These are phyloP conservation scores for Elymus sibiricus DNA, from an alignment of 176 grass and related monocot species.

Conservation along the genomic window DNA sequence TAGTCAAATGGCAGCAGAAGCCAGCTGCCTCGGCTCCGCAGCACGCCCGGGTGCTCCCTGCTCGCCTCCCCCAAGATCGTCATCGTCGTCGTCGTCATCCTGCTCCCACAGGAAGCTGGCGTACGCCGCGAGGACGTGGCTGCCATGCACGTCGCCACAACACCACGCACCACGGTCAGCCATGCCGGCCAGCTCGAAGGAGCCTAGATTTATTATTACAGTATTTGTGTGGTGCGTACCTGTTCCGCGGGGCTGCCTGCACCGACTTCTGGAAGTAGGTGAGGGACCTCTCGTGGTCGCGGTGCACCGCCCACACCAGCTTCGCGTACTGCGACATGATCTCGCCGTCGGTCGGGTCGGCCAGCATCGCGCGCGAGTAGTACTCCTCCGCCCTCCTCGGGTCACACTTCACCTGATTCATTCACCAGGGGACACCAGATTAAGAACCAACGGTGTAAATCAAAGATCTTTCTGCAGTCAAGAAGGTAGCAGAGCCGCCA, in stretches of 20 bases:
- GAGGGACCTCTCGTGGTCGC: slow-evolving; percentile 59
- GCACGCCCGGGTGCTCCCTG: neutral
- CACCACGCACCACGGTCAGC: neutral
- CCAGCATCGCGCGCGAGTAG: slow-evolving; percentile 88
- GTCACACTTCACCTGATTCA: slow-evolving; percentile 61
- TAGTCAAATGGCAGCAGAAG: slow-evolving; percentile 17
- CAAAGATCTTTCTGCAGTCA: too few species aligned
- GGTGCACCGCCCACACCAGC: slow-evolving; percentile 73
- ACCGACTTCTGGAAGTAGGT: slow-evolving; percentile 74
- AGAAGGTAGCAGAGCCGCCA: too few species aligned
- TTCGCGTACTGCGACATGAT: slow-evolving; percentile 86
- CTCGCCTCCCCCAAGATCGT: neutral
- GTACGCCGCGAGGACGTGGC: slow-evolving; percentile 79
- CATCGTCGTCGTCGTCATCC: slow-evolving; percentile 35
- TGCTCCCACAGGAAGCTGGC: slow-evolving; percentile 79
- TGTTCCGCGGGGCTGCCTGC: slow-evolving; percentile 53
- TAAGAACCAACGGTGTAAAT: neutral
- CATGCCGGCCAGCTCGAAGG: neutral
- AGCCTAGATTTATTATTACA: neutral
- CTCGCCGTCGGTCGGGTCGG: slow-evolving; percentile 75
- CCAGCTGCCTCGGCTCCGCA: neutral
- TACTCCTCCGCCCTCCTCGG: slow-evolving; percentile 75
- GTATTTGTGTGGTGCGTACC: slow-evolving; percentile 3
- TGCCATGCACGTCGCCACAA: slow-evolving; percentile 11
- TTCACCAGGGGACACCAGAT: neutral